Evolutionary conservation across 1,284 basidiomycete species (phyloP), one percentile per base, ranked within the genome.

Genomic region (Tranzscheliella williamsii): DNA sequence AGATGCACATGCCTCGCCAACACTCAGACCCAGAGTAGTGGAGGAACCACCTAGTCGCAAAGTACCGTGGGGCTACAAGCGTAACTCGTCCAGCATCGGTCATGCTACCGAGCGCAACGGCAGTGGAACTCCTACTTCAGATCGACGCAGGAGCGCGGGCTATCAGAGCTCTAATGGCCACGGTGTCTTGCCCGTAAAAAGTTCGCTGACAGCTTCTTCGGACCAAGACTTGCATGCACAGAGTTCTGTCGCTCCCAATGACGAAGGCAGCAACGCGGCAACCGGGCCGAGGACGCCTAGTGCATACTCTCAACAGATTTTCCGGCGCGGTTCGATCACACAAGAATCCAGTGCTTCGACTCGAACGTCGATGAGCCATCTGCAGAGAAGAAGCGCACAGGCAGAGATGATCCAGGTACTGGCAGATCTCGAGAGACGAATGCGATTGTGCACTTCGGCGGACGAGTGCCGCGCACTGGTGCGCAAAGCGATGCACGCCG

Each of bases 391-490:
- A 23, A 34, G 32, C 32, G 11, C 8, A 15, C 32, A 34, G 32
- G 32, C 17, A 9, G 32, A 53, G 32, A 51, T 42, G 34, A 45
- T 54, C 17, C 57, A 43, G 37, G 30, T 57, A 15, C 49, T 73
- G 9, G 47, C 56, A 2, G 66, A 64, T 13, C 42, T 73, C 29
- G 66, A 73, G 44, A 45, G 42, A 18, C 43, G 56, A 21, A 71
- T 73, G 68, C 52, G 55, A 21, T 46, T 36, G 27, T 65, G 56
- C 37, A 43, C 49, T 31, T 60, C 40, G n/a, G 66, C 70, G 16
- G 63, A 67, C 22, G 70, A 71, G 38, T 73, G 70, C 43, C 58
- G 62, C 22, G 42, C 40, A 20, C 50, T 73, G 20, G 55, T 73
- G 15, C 37, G 27, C 4, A 54, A 61, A 20, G 62, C 68, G 12